phyloP scores from a whole-genome alignment of 805 yeast species.

The Teunomyces lycoperdinae region DNA sequence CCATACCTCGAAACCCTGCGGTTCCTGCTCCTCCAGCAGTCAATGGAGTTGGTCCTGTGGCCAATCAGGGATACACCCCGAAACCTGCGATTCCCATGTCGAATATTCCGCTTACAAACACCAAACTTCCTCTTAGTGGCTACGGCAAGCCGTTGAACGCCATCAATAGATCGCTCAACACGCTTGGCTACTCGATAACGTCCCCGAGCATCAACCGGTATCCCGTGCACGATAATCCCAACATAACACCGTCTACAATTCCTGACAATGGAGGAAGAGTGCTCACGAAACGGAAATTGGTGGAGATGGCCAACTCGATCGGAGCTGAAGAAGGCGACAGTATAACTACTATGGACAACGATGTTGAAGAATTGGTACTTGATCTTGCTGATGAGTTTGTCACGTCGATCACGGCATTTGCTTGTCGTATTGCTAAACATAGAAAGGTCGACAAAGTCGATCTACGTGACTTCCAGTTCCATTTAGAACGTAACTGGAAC shows the following conservation, averaged over 20 bases:
- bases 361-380: conserved; percentile 25
- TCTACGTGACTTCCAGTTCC: conserved; percentile 26
- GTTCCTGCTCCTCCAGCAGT: neutral
- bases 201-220: neutral
- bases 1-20: too few relatives aligned
- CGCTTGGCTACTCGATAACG: neutral
- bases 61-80: neutral
- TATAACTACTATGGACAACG: conserved; percentile 25
- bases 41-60: too few relatives aligned
- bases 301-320: conserved; percentile 23
- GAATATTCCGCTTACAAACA: neutral
- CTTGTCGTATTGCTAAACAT: conserved; percentile 28
- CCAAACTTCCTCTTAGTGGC: neutral
- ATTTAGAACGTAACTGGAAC: conserved; percentile 28
- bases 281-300: conserved; percentile 24
- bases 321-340: conserved; percentile 30
- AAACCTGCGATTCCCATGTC: conserved; percentile 1
- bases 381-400: conserved; percentile 30
- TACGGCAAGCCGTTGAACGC: conserved; percentile 1
- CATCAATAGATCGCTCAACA: neutral
- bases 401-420: conserved; percentile 25
- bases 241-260: conserved; percentile 10
- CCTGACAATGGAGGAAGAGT: conserved; percentile 28
- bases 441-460: conserved; percentile 26
- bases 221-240: conserved; percentile 4